Evolutionary conservation across 1,284 basidiomycete species (phyloP).

Genomic region (Puccinia hordei): DNA sequence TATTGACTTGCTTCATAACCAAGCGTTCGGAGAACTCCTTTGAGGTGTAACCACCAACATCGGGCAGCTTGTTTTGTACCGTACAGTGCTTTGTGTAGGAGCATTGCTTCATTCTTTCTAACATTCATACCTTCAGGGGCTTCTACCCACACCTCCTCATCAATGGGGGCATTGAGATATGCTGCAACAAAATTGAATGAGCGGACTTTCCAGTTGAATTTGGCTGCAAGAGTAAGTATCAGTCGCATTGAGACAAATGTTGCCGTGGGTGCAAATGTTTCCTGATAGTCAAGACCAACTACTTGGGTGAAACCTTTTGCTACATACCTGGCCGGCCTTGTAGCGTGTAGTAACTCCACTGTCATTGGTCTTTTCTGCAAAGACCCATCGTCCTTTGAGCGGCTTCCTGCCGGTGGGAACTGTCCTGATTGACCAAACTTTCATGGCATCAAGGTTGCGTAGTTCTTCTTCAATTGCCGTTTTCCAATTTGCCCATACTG

Average conservation of each 20-base stretch:
- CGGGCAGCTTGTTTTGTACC: background rate
- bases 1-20: background rate
- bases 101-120: background rate
- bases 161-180: background rate
- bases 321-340: background rate
- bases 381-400: background rate
- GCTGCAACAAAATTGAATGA: no score
- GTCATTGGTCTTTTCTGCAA: background rate
- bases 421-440: background rate
- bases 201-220: background rate
- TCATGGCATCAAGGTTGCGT: background rate
- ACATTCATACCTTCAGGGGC: background rate
- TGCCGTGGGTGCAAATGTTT: background rate
- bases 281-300: background rate
- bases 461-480: background rate
- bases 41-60: background rate
- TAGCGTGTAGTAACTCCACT: background rate
- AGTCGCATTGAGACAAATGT: background rate
- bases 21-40: background rate
- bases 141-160: background rate
- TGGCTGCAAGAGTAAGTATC: background rate
- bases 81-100: constrained; percentile 11
- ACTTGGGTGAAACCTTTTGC: background rate
- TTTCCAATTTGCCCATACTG: background rate
- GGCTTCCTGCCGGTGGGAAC: background rate